These are phyloP conservation scores for Hanseniaspora mollemarum DNA, from an alignment of 805 yeast genomes.

Conservation along the genomic window DNA sequence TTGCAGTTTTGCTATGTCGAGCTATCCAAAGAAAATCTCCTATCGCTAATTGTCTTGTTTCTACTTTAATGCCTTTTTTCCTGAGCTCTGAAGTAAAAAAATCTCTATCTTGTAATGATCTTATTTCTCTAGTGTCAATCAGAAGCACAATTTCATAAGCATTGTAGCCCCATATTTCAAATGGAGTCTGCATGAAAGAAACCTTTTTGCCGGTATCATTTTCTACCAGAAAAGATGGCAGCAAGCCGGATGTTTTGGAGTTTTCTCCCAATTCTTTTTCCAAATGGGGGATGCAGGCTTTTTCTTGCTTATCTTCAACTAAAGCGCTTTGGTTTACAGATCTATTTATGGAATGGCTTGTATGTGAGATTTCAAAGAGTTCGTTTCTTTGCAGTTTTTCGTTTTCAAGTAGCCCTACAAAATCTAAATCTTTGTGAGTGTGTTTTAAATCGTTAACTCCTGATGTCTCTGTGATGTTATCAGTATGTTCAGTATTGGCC, in stretches of 20 bases:
- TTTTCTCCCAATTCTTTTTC: not conserved
- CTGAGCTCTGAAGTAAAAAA: conserved; percentile 51
- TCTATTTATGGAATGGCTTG: conserved; percentile 1
- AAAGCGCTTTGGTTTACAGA: conserved; percentile 8
- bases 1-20: conserved; percentile 42
- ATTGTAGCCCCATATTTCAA: conserved; percentile 48
- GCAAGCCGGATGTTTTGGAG: not conserved
- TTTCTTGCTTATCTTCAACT: not conserved
- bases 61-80: conserved; percentile 39
- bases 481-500: not conserved
- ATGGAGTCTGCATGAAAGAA: conserved; percentile 22
- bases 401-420: not conserved
- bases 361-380: not conserved
- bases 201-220: not conserved
- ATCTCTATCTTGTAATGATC: conserved; percentile 55
- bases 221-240: not conserved
- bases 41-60: conserved; percentile 50
- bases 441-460: not conserved
- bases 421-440: not conserved
- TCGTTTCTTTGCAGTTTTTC: not conserved
- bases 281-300: not conserved
- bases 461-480: not conserved
- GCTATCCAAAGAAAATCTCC: conserved; percentile 94
- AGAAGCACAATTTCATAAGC: conserved; percentile 50
- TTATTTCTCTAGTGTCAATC: conserved; percentile 73